Base-by-base conservation (phyloP, 768 basidiomycete genomes). In the Lactarius vividus region DNA sequence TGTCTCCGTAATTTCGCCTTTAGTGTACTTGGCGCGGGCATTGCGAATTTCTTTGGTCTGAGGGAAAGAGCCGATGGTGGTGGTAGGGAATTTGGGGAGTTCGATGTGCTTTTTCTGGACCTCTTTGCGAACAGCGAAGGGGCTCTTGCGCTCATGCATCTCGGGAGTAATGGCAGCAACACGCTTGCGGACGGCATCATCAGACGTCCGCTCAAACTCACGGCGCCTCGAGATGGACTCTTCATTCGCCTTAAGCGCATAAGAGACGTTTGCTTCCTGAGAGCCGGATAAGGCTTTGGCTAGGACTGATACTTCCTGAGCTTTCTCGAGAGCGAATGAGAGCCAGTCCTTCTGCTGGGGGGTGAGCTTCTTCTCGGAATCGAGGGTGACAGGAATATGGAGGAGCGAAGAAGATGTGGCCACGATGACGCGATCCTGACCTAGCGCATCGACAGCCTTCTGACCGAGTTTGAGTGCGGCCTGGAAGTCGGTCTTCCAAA, bases 1-100 rank as follows among this genome's bases (percentile, higher is more conserved):
- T 60, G 83, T 86, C 72, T 84, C 77, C 61, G 91, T 89, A 75
- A 99, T 81, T 76, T 97, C 94, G 69, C 88, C 87, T 83, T 98
- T 99, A 78, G 84, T 86, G 72, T 94, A 87, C 82, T 93, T 98
- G 71, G 96, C 89, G 83, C 97, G 96, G 74, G 96, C 96, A 71
- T 84, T 84, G 80, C 97, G 96, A 73, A 99, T 99, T 80, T 98
- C 96, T 80, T 96, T 98, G 74, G 97, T 99, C 89, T 99, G 97
- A 72, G 96, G 96, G 93, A 97, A 98, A 35, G 96, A 98, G 68
- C 95, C 96, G 72, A 98, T 98, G 70, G 96, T 97, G 63, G 96
- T 98, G 62, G 96, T 97, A 66, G 96, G 96, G 88, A 98, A 99
- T 79, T 88, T 92, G 77, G 97, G 97, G 29, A 99, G 85, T 70